Percentiles rank a stretch among this genome's conserved stretches.
phyloP scores from a whole-genome alignment of 257 asterid species.

The Eustoma russellianum region DNA sequence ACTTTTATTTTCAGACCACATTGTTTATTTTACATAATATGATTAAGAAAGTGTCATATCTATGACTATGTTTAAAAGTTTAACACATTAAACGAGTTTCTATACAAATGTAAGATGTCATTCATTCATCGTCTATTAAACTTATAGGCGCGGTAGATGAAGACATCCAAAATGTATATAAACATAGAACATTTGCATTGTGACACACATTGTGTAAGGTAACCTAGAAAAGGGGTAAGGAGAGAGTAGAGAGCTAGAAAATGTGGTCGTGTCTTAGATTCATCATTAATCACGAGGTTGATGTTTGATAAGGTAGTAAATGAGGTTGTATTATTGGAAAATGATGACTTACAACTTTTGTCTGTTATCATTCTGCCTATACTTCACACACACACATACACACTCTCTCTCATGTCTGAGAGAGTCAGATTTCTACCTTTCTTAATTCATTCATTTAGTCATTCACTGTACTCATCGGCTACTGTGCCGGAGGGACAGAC shows the following conservation, averaged over 20 bases:
- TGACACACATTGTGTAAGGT: background rate
- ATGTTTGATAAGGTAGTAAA: conserved; percentile 47
- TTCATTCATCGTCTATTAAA: too few species aligned
- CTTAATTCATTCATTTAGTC: conserved; percentile 47
- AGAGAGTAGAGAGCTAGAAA: conserved; percentile 6
- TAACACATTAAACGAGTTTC: too few species aligned
- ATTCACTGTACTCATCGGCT: conserved; percentile 66
- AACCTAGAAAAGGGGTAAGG: conserved; percentile 14
- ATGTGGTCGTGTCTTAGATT: conserved; percentile 32
- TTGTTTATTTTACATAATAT: too few species aligned
- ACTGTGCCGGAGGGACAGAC: conserved; percentile 71
- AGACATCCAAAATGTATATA: too few species aligned
- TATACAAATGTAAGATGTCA: too few species aligned
- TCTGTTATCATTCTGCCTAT: conserved; percentile 22
- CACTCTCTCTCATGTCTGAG: conserved; percentile 19
- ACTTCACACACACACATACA: conserved; percentile 7
- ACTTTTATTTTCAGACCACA: too few species aligned
- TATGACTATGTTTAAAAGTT: too few species aligned
- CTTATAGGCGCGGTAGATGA: too few species aligned
- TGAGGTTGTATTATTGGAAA: conserved; percentile 55
- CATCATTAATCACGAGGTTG: conserved; percentile 75
- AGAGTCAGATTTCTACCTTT: conserved; percentile 33
- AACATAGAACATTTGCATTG: too few species aligned
- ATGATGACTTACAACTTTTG: conserved; percentile 63
- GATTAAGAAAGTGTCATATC: too few species aligned